Percentiles rank a stretch among this genome's conserved stretches.
These are phyloP conservation scores for Myriosclerotinia curreyana DNA, from an alignment of 2,329 filamentous ascomycete genomes.

Conservation along the genomic window DNA sequence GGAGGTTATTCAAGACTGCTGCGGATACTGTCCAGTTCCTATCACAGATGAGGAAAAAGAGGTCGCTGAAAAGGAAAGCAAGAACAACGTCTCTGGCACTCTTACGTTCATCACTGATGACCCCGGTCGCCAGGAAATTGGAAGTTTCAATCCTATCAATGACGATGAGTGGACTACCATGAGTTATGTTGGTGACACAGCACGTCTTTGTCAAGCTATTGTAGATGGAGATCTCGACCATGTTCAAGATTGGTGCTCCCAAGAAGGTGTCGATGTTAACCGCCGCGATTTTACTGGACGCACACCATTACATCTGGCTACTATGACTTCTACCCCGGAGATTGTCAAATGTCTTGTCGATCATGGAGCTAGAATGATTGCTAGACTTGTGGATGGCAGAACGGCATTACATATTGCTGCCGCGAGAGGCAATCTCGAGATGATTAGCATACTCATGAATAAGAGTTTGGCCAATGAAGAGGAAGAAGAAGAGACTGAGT, in stretches of 20 bases:
- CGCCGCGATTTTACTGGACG: conserved; percentile 74
- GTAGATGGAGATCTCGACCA: conserved; percentile 68
- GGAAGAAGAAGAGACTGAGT: conserved; percentile 57
- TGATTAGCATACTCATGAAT: conserved; percentile 68
- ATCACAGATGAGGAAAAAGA: conserved; percentile 69
- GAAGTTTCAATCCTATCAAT: conserved; percentile 75
- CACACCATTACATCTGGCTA: conserved; percentile 74
- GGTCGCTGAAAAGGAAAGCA: conserved; percentile 66
- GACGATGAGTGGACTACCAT: conserved; percentile 87
- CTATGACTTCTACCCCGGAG: conserved; percentile 63
- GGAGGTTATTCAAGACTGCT: conserved; percentile 78
- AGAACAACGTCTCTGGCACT: conserved; percentile 72
- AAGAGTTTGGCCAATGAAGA: conserved; percentile 74
- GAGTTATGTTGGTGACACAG: conserved; percentile 82
- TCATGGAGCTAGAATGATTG: conserved; percentile 67
- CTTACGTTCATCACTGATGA: conserved; percentile 76
- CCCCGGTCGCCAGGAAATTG: conserved; percentile 71
- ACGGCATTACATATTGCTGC: conserved; percentile 83
- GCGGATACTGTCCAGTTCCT: conserved; percentile 71
- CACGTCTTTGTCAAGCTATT: conserved; percentile 75
- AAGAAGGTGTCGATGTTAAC: conserved; percentile 69
- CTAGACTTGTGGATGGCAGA: conserved; percentile 73
- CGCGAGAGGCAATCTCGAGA: conserved; percentile 62
- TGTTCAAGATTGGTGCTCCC: conserved; percentile 66
- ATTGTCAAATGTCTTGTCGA: conserved; percentile 71